Evolutionary conservation across 2,329 filamentous ascomycete species (phyloP).

Genomic region (Trichoderma gracile): DNA sequence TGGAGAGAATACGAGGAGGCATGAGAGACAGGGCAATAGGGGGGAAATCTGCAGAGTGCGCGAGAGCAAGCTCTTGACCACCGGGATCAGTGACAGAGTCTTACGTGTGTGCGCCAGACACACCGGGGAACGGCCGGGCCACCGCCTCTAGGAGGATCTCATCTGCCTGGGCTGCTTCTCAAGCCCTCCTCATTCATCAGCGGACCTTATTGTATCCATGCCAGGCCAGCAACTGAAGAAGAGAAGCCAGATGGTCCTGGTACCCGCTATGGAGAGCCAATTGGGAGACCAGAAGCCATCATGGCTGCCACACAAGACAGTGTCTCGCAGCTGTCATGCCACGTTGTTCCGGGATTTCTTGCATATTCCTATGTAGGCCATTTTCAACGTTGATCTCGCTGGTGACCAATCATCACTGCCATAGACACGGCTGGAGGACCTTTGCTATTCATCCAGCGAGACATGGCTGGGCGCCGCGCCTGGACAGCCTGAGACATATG

Average conservation of each 20-base stretch:
- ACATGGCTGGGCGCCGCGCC: neutral
- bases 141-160: neutral
- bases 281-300: neutral
- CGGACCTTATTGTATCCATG: neutral
- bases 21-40: neutral
- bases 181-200: neutral
- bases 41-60: no score
- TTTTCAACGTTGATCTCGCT: neutral
- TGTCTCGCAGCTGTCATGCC: neutral
- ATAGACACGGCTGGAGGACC: neutral
- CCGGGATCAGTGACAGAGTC: no score
- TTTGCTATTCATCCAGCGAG: neutral
- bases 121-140: neutral
- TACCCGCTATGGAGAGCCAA: neutral
- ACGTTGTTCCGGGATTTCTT: neutral
- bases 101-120: neutral
- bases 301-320: conserved; percentile 10
- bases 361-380: conserved; percentile 9
- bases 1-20: neutral
- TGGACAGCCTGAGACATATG: neutral
- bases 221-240: neutral
- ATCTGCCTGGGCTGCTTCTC: neutral
- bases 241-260: neutral
- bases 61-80: neutral
- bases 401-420: conserved; percentile 1